Evolutionary conservation across 331 rosid species (phyloP), one percentile per base, ranked within the genome.

Genomic region (Quercus tomentella): DNA sequence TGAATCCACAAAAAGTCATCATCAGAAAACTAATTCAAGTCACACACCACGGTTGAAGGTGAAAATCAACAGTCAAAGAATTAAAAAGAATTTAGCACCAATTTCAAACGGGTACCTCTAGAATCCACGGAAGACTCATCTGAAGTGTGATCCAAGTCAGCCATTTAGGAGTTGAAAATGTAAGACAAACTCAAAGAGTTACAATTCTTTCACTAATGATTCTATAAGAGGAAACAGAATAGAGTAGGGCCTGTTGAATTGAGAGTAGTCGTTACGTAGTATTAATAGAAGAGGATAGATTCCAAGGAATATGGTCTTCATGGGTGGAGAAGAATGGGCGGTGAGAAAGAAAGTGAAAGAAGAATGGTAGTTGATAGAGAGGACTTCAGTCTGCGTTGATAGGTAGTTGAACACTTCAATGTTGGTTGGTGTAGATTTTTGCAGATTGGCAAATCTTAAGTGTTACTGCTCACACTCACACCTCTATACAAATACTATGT

Each of bases 341-440:
- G 80, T 82, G 83, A 78, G 84, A 63, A 25, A 1, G 26, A 75
- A 68, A 70, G 22, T 51, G 70, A 31, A 56, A 22, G 86, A 81
- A 87, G 93, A 87, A 77, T 75, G 97, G 97, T 92, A 88, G 97
- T 74, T 92, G 96, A 85, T 78, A 69, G 43, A 73, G 33, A 15
- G 60, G 21, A 56, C 23, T 41, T 2, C 11, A 22, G 80, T 87
- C 74, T 77, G 79, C 91, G 82, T 81, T 82, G 90, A 82, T 83
- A 17, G 96, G 96, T 92, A 51, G 97, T 71, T 92, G 96, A 84
- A 71, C 51, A 43, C 78, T 70, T 23, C 31, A 35, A 80, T 37
- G 87, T 83, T 78, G 16, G 94, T 83, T 87, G 90, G 84, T 35
- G n/a, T 74, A 16, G 23, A 26, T 30, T 28, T 61, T 73, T 80